phyloP scores from a whole-genome alignment of 257 asterid genomes.

The Solanum corneliomulleri region DNA sequence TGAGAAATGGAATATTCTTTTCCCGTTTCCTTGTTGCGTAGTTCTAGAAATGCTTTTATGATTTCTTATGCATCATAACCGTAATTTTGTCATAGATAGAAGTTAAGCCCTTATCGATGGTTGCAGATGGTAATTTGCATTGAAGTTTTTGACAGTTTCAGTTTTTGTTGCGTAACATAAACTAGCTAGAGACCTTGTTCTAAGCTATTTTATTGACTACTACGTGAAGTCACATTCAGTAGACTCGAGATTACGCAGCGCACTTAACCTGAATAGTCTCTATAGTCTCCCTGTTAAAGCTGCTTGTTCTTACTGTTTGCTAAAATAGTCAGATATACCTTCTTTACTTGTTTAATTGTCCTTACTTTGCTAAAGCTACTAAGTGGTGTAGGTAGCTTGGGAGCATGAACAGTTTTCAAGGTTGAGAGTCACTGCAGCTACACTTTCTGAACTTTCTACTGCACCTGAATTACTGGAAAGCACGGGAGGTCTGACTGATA shows the following conservation, averaged over 20 bases:
- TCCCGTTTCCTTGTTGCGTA: not conserved
- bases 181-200: not conserved
- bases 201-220: not conserved
- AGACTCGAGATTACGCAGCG: not conserved
- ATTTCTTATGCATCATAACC: not conserved
- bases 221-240: not conserved
- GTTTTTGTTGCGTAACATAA: not conserved
- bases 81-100: not conserved
- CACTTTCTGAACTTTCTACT: conserved; percentile 59
- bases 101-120: not conserved
- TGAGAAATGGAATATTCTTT: not conserved
- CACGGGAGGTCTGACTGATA: conserved; percentile 67
- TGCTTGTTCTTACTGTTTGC: not conserved
- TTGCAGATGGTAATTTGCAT: not conserved
- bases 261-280: not conserved
- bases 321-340: not conserved
- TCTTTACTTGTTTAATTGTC: not conserved
- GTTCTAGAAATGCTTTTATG: not conserved
- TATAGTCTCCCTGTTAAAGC: not conserved
- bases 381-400: conserved; percentile 79
- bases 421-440: conserved; percentile 83
- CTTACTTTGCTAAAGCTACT: conserved; percentile 21
- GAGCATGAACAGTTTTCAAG: conserved; percentile 98
- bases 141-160: not conserved
- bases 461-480: conserved; percentile 85